These are phyloP conservation scores for Tagetes erecta DNA, from an alignment of 129 eudicot species.

Conservation along the genomic window DNA sequence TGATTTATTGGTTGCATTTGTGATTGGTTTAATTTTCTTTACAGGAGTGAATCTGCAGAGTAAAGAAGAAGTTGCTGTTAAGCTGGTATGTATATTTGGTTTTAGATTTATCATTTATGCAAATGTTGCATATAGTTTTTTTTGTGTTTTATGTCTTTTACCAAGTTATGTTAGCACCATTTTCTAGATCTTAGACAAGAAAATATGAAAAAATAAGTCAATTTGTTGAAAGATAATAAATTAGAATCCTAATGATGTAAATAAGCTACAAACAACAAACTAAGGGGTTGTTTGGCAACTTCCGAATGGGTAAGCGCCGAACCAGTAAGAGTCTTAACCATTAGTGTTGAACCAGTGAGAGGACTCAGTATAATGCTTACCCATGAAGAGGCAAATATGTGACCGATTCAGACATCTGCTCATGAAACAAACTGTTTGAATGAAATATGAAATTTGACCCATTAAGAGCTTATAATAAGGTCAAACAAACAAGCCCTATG, in stretches of 20 bases:
- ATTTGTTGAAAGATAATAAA: not conserved
- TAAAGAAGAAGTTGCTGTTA: conserved; percentile 21
- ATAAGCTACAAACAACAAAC: not conserved
- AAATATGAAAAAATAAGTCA: not conserved
- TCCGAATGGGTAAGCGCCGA: no score
- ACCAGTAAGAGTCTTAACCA: no score
- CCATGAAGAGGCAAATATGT: no score
- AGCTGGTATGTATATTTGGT: conserved; percentile 10
- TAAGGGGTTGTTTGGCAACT: not conserved
- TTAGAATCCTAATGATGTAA: not conserved
- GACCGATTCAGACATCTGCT: no score
- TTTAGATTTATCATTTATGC: not conserved
- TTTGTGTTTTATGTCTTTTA: no score
- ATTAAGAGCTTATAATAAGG: no score
- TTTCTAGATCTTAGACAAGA: not conserved
- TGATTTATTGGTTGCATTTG: not conserved
- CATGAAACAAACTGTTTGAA: no score
- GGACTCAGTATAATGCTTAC: no score
- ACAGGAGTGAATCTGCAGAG: conserved; percentile 53
- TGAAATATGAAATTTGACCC: no score
- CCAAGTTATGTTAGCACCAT: not conserved
- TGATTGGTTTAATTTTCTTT: conserved; percentile 3
- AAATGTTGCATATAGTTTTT: not conserved
- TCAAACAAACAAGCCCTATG: no score
- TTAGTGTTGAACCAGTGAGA: no score